Conservation (phyloP, 768 basidiomycete species). For the Cyclocybe cylindracea region DNA sequence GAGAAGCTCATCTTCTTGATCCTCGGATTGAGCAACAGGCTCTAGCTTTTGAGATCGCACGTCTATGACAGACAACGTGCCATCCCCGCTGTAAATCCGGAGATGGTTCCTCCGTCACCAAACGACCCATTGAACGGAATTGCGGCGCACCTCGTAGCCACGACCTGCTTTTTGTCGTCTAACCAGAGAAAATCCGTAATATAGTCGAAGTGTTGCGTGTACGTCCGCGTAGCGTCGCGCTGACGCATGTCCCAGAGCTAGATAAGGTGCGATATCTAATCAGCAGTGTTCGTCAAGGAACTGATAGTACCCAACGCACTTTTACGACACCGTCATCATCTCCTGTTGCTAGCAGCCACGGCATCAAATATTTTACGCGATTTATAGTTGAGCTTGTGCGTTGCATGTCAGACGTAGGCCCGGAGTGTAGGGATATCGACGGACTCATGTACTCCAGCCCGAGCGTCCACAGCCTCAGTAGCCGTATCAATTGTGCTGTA, state of each 20-base stretch:
- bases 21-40: conserved; percentile 85
- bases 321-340: conserved; percentile 96
- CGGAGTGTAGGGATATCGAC: conserved; percentile 24
- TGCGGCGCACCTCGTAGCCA: conserved; percentile 77
- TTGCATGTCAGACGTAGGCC: conserved; percentile 30
- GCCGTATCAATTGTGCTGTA: conserved; percentile 66
- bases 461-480: conserved; percentile 54
- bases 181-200: conserved; percentile 92
- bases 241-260: conserved; percentile 92
- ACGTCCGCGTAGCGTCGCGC: conserved; percentile 60
- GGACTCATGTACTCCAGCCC: conserved; percentile 66
- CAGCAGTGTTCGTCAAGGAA: background rate
- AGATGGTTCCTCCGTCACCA: conserved; percentile 1
- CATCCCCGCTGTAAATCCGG: conserved; percentile 71
- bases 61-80: conserved; percentile 90
- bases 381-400: conserved; percentile 77
- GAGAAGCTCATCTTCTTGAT: conserved; percentile 94
- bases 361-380: conserved; percentile 71
- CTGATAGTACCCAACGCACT: conserved; percentile 39
- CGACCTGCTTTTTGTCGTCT: conserved; percentile 78
- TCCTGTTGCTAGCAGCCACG: conserved; percentile 78
- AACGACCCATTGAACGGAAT: background rate
- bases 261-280: background rate
- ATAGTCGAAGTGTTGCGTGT: conserved; percentile 91
- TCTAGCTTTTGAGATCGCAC: conserved; percentile 79